Evolutionary conservation across 192 early-diverging fungal species (phyloP).

Genomic region (Entophlyctis luteolus): DNA sequence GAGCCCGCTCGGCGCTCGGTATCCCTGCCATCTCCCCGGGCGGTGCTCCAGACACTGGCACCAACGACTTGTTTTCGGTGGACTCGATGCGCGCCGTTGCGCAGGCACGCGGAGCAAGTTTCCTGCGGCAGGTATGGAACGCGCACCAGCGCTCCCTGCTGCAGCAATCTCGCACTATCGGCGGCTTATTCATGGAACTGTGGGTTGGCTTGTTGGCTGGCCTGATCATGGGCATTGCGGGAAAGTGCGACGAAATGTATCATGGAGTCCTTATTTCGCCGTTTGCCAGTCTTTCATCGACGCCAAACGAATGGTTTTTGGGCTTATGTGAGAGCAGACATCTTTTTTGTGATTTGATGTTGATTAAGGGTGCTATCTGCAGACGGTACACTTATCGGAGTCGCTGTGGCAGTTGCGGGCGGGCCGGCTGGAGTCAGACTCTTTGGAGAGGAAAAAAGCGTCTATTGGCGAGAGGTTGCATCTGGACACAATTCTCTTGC

Average conservation of each 20-base stretch:
- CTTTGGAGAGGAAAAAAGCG: slow-evolving; percentile 29
- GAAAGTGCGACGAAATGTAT: slow-evolving; percentile 8
- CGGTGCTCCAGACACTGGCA: neutral
- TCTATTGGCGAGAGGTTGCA: slow-evolving; percentile 37
- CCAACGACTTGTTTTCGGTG: neutral
- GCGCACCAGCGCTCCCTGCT: slow-evolving; percentile 8
- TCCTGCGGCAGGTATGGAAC: slow-evolving; percentile 4
- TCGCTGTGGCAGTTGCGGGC: slow-evolving; percentile 26
- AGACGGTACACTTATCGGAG: slow-evolving; percentile 15
- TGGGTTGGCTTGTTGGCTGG: slow-evolving; percentile 11
- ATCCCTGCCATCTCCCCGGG: neutral
- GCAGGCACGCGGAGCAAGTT: slow-evolving; percentile 17
- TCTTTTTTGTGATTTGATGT: too few relatives aligned
- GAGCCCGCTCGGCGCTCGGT: neutral
- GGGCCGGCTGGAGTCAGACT: slow-evolving; percentile 31
- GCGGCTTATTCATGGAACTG: slow-evolving; percentile 7
- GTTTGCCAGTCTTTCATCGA: neutral
- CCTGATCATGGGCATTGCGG: slow-evolving; percentile 11
- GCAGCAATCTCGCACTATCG: neutral
- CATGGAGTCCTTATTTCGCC: slow-evolving; percentile 9
- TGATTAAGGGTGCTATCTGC: too few relatives aligned
- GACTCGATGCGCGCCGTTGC: neutral
- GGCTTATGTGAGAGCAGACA: slow-evolving; percentile 15
- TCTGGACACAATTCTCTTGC: slow-evolving; percentile 28
- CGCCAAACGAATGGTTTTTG: slow-evolving; percentile 26